Percentiles rank a stretch among this genome's conserved stretches.
Evolutionary conservation across 805 yeast species (phyloP).

Genomic region (Blastobotrys muscicola): DNA sequence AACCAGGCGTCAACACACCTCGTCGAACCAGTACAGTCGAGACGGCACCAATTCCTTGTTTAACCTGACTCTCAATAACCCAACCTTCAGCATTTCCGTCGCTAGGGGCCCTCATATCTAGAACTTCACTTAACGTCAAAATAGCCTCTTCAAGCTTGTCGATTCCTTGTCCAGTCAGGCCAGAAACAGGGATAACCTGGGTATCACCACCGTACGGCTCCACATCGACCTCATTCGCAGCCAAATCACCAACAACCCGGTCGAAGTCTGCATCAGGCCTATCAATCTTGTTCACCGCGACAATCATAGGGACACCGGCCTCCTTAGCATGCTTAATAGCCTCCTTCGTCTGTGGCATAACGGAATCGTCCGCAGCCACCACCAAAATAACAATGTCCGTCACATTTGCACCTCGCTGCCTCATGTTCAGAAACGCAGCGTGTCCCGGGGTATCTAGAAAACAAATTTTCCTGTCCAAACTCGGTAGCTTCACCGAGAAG

Average conservation of each 20-base stretch:
- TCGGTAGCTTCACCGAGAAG: conserved; percentile 75
- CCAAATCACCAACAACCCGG: conserved; percentile 67
- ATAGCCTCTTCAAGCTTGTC: conserved; percentile 84
- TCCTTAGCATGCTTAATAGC: conserved; percentile 88
- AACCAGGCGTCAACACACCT: conserved; percentile 65
- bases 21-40: conserved; percentile 78
- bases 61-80: conserved; percentile 76
- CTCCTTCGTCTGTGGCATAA: conserved; percentile 94
- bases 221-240: conserved; percentile 67
- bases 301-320: conserved; percentile 74
- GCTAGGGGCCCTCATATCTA: conserved; percentile 58
- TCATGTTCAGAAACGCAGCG: conserved; percentile 91
- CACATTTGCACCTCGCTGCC: conserved; percentile 90
- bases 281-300: conserved; percentile 90
- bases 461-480: conserved; percentile 62
- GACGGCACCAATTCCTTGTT: conserved; percentile 72
- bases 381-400: conserved; percentile 90
- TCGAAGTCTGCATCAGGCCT: conserved; percentile 67
- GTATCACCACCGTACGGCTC: conserved; percentile 95
- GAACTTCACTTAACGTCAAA: conserved; percentile 71
- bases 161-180: conserved; percentile 83
- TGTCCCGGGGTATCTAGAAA: conserved; percentile 98
- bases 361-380: conserved; percentile 95
- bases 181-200: conserved; percentile 80
- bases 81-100: conserved; percentile 62